A percentile compares a stretch with the other conserved stretches of the same genome.
Conservation (phyloP, 2,329 filamentous ascomycete species). For the Colletotrichum sp. region DNA sequence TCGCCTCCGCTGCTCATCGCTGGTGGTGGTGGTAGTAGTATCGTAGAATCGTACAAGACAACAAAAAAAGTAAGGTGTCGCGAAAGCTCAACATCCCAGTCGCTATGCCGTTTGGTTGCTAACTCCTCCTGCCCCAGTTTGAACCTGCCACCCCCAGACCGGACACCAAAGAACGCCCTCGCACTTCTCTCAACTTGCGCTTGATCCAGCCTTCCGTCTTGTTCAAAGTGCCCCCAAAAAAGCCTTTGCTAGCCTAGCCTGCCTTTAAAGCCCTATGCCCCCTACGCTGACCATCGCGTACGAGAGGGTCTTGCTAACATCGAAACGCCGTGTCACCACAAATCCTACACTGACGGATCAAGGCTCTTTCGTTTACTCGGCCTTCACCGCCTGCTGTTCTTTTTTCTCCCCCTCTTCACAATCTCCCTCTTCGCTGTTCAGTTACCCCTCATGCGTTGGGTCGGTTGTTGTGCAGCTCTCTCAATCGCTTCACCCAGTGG, state of each 20-base stretch:
- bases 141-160: constrained; percentile 5
- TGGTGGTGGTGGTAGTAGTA: not conserved
- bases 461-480: constrained; percentile 45
- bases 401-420: not conserved
- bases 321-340: constrained; percentile 1
- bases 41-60: constrained; percentile 12
- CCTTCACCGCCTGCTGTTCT: not conserved
- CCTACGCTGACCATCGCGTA: not conserved
- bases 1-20: not conserved
- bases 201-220: constrained; percentile 8
- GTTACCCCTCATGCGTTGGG: constrained; percentile 21
- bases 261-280: not conserved
- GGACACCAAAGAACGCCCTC: constrained; percentile 19
- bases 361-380: not conserved
- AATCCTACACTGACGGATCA: not conserved
- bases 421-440: not conserved
- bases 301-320: not conserved
- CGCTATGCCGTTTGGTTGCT: constrained; percentile 22
- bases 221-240: constrained; percentile 3
- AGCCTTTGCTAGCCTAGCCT: constrained; percentile 1
- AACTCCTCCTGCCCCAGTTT: constrained; percentile 14
- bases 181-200: not conserved
- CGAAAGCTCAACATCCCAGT: constrained; percentile 18
- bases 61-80: constrained; percentile 14
- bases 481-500: constrained; percentile 60